A percentile compares a stretch with the other conserved stretches of the same genome.
Conservation (phyloP, 192 early-diverging fungal genomes). For the Backusella luteola region DNA sequence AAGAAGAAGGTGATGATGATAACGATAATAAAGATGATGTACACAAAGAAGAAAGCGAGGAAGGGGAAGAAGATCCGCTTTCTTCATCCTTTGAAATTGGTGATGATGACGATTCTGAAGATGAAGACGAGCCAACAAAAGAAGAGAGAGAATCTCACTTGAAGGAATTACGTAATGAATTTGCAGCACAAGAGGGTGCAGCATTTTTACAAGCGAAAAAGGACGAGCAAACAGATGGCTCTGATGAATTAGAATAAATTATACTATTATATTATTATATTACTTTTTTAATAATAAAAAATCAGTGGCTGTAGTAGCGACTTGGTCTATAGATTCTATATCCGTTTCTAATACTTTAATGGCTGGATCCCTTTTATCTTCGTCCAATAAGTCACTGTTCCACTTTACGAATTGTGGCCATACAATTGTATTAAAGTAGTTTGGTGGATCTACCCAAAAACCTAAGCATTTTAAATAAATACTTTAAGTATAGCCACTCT, state of each 20-base stretch:
- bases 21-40: background rate
- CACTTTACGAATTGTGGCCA: conserved; percentile 65
- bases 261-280: background rate
- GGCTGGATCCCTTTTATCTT: background rate
- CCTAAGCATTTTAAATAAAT: conserved; percentile 25
- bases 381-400: conserved; percentile 39
- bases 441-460: conserved; percentile 69
- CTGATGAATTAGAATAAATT: background rate
- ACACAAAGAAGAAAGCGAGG: background rate
- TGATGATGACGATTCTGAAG: conserved; percentile 37
- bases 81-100: conserved; percentile 33
- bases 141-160: conserved; percentile 11
- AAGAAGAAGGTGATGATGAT: background rate
- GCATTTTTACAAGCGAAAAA: conserved; percentile 30
- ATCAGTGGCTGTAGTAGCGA: background rate
- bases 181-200: conserved; percentile 33
- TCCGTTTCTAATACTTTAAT: conserved; percentile 7
- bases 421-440: conserved; percentile 71
- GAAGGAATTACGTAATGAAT: conserved; percentile 24
- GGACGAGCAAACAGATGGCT: background rate
- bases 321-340: background rate
- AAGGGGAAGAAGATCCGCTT: conserved; percentile 1
- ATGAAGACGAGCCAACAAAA: conserved; percentile 5
- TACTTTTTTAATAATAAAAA: conserved; percentile 4
- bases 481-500: background rate